These are phyloP conservation scores for Brassica carinata DNA, from an alignment of 345 rosid genomes.

Conservation along the genomic window DNA sequence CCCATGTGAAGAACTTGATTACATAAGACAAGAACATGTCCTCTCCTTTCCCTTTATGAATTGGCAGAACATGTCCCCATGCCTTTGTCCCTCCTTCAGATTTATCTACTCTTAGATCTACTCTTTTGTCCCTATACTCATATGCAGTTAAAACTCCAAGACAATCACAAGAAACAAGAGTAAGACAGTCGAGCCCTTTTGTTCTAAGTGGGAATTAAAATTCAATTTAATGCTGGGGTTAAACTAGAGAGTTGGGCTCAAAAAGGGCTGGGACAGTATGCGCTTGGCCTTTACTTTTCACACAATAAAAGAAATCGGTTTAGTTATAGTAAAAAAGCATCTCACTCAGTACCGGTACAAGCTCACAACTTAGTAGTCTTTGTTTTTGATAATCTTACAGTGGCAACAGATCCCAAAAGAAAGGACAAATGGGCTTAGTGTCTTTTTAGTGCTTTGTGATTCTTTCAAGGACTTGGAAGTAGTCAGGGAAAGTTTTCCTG, in stretches of 20 bases:
- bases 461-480: constrained; percentile 83
- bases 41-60: constrained; percentile 32
- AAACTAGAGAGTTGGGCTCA: background rate
- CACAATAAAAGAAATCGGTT: background rate
- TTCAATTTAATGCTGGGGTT: background rate
- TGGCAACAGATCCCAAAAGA: constrained; percentile 11
- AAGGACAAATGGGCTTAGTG: background rate
- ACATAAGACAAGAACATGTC: constrained; percentile 41
- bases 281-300: background rate
- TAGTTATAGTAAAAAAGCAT: background rate
- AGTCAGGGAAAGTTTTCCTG: constrained; percentile 90
- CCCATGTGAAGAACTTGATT: constrained; percentile 42
- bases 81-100: constrained; percentile 37
- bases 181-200: background rate
- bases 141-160: constrained; percentile 15
- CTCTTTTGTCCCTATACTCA: constrained; percentile 30
- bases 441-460: constrained; percentile 52
- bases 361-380: constrained; percentile 3
- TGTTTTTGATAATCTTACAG: constrained; percentile 19
- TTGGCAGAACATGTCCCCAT: constrained; percentile 43
- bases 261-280: background rate
- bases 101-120: constrained; percentile 38
- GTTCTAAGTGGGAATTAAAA: background rate
- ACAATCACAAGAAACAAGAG: background rate
- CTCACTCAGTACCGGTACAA: constrained; percentile 21